Evolutionary conservation across 768 basidiomycete species (phyloP).

Genomic region (Amanita polypyramis): DNA sequence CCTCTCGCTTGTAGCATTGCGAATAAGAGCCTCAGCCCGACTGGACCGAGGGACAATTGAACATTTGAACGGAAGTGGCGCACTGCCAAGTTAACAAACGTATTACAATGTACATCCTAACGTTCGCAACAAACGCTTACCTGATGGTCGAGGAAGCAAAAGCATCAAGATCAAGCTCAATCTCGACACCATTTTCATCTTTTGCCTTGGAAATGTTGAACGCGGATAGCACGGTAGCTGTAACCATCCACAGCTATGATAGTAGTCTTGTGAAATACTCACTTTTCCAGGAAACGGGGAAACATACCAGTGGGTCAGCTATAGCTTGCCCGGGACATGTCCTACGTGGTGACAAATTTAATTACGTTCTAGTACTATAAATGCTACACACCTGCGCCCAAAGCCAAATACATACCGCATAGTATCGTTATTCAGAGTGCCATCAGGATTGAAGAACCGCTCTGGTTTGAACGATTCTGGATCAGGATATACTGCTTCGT

Average conservation of each 20-base stretch:
- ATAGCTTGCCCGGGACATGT: background rate
- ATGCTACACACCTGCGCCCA: constrained; percentile 11
- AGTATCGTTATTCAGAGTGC: background rate
- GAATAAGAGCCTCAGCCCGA: background rate
- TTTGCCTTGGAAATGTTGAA: constrained; percentile 18
- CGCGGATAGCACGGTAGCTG: constrained; percentile 20
- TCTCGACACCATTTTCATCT: constrained; percentile 16
- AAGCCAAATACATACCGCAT: background rate
- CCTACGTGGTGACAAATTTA: background rate
- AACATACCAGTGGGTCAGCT: constrained; percentile 7
- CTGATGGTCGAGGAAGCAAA: constrained; percentile 22
- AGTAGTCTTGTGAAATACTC: constrained; percentile 14
- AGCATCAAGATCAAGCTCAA: constrained; percentile 19
- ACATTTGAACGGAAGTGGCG: background rate
- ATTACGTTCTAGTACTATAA: constrained; percentile 7
- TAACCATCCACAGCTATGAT: constrained; percentile 11
- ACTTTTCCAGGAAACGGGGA: constrained; percentile 23
- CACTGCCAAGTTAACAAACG: background rate
- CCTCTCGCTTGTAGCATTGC: background rate
- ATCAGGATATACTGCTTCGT: background rate
- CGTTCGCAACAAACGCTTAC: constrained; percentile 12
- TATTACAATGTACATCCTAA: background rate
- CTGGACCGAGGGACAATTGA: background rate
- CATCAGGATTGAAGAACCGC: background rate
- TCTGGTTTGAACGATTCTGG: background rate